phyloP scores from a whole-genome alignment of 139 green algal species.

The Auxenochlorella protothecoides region DNA sequence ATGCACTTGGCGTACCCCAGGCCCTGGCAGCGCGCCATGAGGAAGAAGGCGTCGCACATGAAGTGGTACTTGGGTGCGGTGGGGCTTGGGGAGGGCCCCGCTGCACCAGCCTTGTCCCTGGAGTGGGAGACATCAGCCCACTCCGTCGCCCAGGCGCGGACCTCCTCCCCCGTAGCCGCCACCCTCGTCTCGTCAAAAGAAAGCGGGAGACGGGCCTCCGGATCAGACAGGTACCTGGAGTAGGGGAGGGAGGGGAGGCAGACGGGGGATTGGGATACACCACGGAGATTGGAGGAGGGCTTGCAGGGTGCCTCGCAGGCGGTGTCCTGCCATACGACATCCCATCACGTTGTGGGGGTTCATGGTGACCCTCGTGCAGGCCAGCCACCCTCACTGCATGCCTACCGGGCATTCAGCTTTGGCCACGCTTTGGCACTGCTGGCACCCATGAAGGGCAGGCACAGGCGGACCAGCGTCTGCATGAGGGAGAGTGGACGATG shows the following conservation, averaged over 20 bases:
- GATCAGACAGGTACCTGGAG: conserved; percentile 12
- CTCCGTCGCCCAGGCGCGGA: conserved; percentile 32
- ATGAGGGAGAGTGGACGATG: background rate
- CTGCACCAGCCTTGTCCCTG: too few species aligned
- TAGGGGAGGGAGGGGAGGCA: too few species aligned
- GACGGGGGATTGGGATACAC: too few species aligned
- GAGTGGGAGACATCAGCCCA: background rate
- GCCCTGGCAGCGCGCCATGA: conserved; percentile 72
- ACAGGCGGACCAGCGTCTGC: conserved; percentile 56
- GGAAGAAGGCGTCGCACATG: conserved; percentile 95
- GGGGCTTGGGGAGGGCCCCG: too few species aligned
- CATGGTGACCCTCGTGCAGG: too few species aligned
- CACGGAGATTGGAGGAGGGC: too few species aligned
- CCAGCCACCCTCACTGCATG: too few species aligned
- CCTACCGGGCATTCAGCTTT: conserved; percentile 33
- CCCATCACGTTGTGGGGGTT: too few species aligned
- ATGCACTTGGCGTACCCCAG: conserved; percentile 62
- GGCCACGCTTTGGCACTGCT: conserved; percentile 39
- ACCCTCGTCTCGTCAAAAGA: conserved; percentile 50
- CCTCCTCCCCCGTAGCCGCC: conserved; percentile 34
- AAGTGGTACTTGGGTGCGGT: conserved; percentile 62
- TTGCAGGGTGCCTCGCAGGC: too few species aligned
- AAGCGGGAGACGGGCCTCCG: background rate
- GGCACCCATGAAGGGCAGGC: conserved; percentile 77
- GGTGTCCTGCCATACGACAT: too few species aligned